A percentile compares a stretch with the other conserved stretches of the same genome.
phyloP scores from a whole-genome alignment of 2,329 filamentous ascomycete genomes.

The Cryoendolithus antarcticus region DNA sequence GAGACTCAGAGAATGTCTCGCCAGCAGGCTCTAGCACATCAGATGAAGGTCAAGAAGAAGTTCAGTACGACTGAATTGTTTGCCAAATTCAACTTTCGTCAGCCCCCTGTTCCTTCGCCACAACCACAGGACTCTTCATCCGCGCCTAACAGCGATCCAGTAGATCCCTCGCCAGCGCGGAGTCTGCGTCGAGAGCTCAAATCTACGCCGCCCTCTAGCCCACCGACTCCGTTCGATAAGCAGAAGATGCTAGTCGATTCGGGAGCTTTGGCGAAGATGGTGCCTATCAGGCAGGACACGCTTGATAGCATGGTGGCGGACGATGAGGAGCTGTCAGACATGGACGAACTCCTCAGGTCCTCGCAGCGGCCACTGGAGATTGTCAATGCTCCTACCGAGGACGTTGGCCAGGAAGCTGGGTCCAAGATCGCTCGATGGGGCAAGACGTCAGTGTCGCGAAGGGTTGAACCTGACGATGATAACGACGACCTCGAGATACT shows the following conservation, averaged over 20 bases:
- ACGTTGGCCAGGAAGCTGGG: constrained; percentile 5
- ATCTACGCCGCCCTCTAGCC: constrained; percentile 32
- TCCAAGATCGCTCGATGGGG: constrained; percentile 24
- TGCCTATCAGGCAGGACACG: constrained; percentile 19
- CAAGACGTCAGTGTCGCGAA: constrained; percentile 30
- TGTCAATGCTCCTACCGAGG: neutral
- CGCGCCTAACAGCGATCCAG: constrained; percentile 18
- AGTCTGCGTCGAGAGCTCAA: constrained; percentile 11
- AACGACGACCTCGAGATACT: constrained; percentile 52
- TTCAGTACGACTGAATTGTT: constrained; percentile 74
- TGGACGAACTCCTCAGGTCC: constrained; percentile 17
- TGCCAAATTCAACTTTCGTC: constrained; percentile 61
- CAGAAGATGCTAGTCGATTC: constrained; percentile 19
- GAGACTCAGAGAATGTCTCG: constrained; percentile 86
- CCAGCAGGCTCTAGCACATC: constrained; percentile 82
- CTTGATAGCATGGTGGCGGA: constrained; percentile 12
- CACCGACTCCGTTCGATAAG: constrained; percentile 25
- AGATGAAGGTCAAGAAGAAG: constrained; percentile 79
- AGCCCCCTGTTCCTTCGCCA: neutral
- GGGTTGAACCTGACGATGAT: constrained; percentile 13
- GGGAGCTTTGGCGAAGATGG: constrained; percentile 21
- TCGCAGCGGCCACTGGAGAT: constrained; percentile 9
- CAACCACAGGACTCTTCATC: constrained; percentile 13
- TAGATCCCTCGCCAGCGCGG: constrained; percentile 7
- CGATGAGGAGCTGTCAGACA: constrained; percentile 16